These are phyloP conservation scores for Monosporozyma siamensis DNA, from an alignment of 805 yeast species.

Conservation along the genomic window DNA sequence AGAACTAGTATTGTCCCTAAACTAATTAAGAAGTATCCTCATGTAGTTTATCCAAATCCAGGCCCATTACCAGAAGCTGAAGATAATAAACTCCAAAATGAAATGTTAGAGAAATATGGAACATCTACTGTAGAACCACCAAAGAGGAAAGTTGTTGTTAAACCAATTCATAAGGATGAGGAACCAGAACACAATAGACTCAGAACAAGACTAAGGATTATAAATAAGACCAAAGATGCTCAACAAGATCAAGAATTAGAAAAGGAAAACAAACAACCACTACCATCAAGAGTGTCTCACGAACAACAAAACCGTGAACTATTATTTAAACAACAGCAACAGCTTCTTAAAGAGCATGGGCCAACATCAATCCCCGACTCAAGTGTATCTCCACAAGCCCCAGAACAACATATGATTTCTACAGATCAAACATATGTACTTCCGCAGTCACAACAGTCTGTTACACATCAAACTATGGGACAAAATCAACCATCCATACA, in stretches of 20 bases:
- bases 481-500: neutral
- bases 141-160: neutral
- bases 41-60: slow-evolving; percentile 38
- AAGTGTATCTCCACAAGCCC: neutral
- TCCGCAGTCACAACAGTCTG: neutral
- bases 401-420: neutral
- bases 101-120: slow-evolving; percentile 4
- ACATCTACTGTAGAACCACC: neutral
- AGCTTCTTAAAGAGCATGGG: neutral
- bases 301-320: neutral
- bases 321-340: neutral
- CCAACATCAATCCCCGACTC: neutral
- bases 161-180: neutral
- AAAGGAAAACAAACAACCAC: neutral
- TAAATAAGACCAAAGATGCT: neutral
- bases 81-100: slow-evolving; percentile 9
- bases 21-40: slow-evolving; percentile 27
- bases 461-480: neutral
- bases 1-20: slow-evolving; percentile 30
- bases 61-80: slow-evolving; percentile 57
- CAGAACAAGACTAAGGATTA: neutral
- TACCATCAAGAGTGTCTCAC: neutral
- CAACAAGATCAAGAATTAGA: neutral
- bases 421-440: neutral
- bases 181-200: neutral